These are phyloP conservation scores for Pseudomicrostroma phylloplanum DNA, from an alignment of 1,284 basidiomycete species.

Conservation along the genomic window DNA sequence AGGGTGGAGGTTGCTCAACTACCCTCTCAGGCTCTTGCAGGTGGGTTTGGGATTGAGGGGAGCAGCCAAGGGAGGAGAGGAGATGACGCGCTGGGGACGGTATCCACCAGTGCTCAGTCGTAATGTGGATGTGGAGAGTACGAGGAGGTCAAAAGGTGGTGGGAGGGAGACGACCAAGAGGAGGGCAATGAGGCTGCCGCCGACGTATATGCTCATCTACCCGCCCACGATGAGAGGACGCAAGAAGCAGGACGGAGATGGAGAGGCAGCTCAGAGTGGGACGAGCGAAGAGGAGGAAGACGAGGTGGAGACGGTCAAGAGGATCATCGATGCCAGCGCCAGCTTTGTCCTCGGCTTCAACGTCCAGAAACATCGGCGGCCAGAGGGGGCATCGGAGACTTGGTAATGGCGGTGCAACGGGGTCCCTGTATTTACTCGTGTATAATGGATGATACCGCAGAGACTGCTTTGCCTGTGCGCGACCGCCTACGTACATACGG, in stretches of 20 bases:
- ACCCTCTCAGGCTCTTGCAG: neutral
- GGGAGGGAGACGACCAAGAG: neutral
- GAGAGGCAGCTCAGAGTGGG: no score
- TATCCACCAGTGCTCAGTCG: no score
- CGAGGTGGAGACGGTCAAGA: slow-evolving; percentile 19
- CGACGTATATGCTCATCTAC: slow-evolving; percentile 31
- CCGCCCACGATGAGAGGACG: slow-evolving; percentile 11
- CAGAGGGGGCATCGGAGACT: no score
- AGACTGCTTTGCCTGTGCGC: no score
- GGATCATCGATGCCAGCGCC: slow-evolving; percentile 21
- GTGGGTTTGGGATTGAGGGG: neutral
- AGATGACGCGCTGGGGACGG: no score
- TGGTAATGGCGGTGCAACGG: no score
- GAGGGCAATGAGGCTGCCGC: slow-evolving; percentile 17
- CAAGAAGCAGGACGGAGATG: slow-evolving; percentile 9
- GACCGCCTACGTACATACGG: no score
- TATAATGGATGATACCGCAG: no score
- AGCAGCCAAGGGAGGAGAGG: neutral
- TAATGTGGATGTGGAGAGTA: no score
- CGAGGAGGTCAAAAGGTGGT: no score
- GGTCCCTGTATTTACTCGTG: no score
- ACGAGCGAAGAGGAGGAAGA: slow-evolving; percentile 4
- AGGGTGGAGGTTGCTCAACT: slow-evolving; percentile 1
- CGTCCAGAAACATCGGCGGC: neutral
- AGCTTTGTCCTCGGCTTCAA: slow-evolving; percentile 22